phyloP scores from a whole-genome alignment of 2,329 filamentous ascomycete genomes.

The Parastagonospora avenae region DNA sequence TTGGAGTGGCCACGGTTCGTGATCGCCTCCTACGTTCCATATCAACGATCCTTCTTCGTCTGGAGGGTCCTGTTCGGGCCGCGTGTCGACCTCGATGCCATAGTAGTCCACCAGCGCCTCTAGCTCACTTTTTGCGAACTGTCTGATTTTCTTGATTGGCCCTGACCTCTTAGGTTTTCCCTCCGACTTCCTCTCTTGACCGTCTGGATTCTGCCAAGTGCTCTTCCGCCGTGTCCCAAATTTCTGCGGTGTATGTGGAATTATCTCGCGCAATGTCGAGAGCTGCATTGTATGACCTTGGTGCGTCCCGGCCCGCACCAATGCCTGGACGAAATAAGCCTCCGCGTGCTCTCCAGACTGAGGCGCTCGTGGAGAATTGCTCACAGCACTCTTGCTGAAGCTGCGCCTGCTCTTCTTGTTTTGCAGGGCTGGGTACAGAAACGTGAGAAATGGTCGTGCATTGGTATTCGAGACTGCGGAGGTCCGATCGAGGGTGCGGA shows the following conservation, averaged over 20 bases:
- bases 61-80: constrained; percentile 37
- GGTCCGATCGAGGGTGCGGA: constrained; percentile 60
- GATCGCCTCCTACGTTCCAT: constrained; percentile 40
- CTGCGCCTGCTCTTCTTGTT: constrained; percentile 12
- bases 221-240: constrained; percentile 26
- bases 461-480: constrained; percentile 54
- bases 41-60: constrained; percentile 31
- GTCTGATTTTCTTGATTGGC: constrained; percentile 27
- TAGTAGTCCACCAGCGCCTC: constrained; percentile 57
- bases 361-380: constrained; percentile 9
- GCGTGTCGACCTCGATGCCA: constrained; percentile 32
- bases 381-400: constrained; percentile 25
- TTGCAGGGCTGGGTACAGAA: constrained; percentile 36
- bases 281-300: constrained; percentile 52
- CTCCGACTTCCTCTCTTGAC: constrained; percentile 11
- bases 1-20: constrained; percentile 40
- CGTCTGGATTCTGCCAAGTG: constrained; percentile 6
- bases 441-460: constrained; percentile 34
- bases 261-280: constrained; percentile 17
- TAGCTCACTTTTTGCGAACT: constrained; percentile 51
- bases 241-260: constrained; percentile 1
- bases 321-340: constrained; percentile 59
- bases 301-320: constrained; percentile 60
- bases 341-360: constrained; percentile 50
- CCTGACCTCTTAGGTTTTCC: constrained; percentile 8